Base-by-base conservation (phyloP, 352 stramenopile species). In the Globisporangium cylindrosporum region DNA sequence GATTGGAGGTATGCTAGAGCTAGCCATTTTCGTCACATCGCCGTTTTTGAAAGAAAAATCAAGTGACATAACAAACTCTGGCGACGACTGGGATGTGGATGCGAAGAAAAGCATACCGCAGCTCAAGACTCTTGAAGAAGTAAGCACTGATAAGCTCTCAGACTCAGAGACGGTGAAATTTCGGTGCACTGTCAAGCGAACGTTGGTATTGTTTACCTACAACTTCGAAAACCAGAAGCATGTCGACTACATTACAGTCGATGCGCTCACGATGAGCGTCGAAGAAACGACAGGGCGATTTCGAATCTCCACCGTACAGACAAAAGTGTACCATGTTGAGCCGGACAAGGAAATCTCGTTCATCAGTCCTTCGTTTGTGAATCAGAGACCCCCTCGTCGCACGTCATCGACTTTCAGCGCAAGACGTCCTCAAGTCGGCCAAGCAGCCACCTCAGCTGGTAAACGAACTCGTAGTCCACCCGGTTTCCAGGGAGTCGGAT, bases 231-330 rank as follows among this genome's bases (percentile, higher is more conserved):
- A 64, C 0, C 34, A 76, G 4, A 64, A 48, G 9, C 65, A 77
- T 10, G 38, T 83, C 0, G 86, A 94, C n/a, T 91, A 78, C 43
- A 59, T 94, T 41, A 89, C 75, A 24, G 77, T 91, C 7, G 79
- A 90, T 29, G 80, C 74, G 2, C 71, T 91, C 36, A 68, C 65
- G n/a, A 86, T 93, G 73, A 89, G 82, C 66, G 76, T 86, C 8
- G 83, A 92, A 68, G 72, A 72, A 66, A 77, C 68, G 1, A 82
- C 80, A 2, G 72, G 71, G 1, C 70, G 84, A 20, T 89, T 92
- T 43, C 76, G 83, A 5, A 78, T 94, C 24, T 79, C 74, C 10
- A 73, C 91, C 22, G 29, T 60, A 10, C 76, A 86, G 18, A 86
- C 68, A 36, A 80, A 82, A 53, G 74, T 84, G 10, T 86, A 76